Conservation (phyloP, 1,284 basidiomycete species). For the Ganoderma meredithae region DNA sequence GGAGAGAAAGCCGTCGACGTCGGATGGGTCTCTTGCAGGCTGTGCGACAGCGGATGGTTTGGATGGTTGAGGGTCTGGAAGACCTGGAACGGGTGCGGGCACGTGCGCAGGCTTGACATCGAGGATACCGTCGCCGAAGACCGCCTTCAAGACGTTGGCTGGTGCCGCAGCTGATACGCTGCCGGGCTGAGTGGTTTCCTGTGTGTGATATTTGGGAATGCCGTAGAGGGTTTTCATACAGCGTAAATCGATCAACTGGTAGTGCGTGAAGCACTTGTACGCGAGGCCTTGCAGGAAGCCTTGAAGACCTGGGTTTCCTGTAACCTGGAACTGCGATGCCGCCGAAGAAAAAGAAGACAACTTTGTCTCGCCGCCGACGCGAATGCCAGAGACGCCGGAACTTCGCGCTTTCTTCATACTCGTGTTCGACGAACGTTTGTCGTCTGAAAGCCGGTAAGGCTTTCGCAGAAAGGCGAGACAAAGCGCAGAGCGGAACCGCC, state of each 20-base stretch:
- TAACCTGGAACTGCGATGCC: background rate
- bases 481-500: slow-evolving; percentile 18
- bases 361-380: background rate
- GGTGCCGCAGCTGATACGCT: background rate
- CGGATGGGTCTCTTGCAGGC: background rate
- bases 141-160: background rate
- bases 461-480: slow-evolving; percentile 1
- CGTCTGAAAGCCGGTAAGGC: slow-evolving; percentile 15
- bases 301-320: background rate
- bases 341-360: background rate
- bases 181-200: no score
- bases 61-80: background rate
- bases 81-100: background rate
- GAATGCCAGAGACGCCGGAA: background rate
- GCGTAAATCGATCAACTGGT: background rate
- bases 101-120: no score
- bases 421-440: background rate
- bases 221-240: background rate
- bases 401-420: background rate
- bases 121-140: background rate
- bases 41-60: background rate
- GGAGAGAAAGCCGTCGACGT: background rate
- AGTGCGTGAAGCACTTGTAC: background rate
- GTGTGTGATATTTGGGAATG: background rate
- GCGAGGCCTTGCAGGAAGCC: background rate